These are phyloP conservation scores for Pleurotus eryngii DNA, from an alignment of 768 basidiomycete species.

Conservation along the genomic window DNA sequence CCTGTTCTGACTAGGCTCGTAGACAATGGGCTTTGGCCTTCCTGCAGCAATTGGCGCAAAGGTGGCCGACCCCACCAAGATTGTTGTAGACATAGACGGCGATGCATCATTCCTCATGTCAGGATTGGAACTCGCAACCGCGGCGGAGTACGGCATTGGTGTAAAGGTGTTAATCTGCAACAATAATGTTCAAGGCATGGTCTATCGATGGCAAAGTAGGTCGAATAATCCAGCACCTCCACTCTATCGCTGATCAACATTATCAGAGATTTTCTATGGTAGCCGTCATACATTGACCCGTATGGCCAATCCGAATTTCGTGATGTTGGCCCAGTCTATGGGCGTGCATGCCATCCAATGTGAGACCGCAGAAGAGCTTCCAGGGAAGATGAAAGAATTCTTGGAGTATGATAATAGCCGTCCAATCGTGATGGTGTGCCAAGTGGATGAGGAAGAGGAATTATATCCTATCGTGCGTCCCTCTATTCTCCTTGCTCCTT, in stretches of 20 bases:
- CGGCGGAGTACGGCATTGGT: constrained; percentile 86
- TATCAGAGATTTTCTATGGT: constrained; percentile 59
- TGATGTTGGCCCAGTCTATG: constrained; percentile 87
- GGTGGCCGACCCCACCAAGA: constrained; percentile 90
- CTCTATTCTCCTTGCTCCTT: too few relatives aligned
- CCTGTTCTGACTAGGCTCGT: constrained; percentile 2
- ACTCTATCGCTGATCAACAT: too few relatives aligned
- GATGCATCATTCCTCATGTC: constrained; percentile 99
- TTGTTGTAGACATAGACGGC: constrained; percentile 94
- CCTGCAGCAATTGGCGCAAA: constrained; percentile 96
- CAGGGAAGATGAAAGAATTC: constrained; percentile 97
- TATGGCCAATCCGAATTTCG: constrained; percentile 96
- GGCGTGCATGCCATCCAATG: constrained; percentile 89
- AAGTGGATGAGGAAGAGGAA: constrained; percentile 80
- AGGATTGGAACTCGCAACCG: constrained; percentile 97
- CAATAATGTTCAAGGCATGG: constrained; percentile 99
- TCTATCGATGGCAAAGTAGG: constrained; percentile 95
- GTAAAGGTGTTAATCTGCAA: constrained; percentile 92
- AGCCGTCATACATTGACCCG: constrained; percentile 92
- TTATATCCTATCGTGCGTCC: constrained; percentile 82
- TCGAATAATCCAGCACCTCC: neutral
- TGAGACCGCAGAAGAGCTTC: constrained; percentile 66
- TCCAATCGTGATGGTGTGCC: constrained; percentile 89
- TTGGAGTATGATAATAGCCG: constrained; percentile 85
- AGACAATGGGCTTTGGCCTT: constrained; percentile 99